Percentiles rank a stretch among this genome's conserved stretches.
phyloP scores from a whole-genome alignment of 2,329 filamentous ascomycete species.

The Alternaria ventricosa region DNA sequence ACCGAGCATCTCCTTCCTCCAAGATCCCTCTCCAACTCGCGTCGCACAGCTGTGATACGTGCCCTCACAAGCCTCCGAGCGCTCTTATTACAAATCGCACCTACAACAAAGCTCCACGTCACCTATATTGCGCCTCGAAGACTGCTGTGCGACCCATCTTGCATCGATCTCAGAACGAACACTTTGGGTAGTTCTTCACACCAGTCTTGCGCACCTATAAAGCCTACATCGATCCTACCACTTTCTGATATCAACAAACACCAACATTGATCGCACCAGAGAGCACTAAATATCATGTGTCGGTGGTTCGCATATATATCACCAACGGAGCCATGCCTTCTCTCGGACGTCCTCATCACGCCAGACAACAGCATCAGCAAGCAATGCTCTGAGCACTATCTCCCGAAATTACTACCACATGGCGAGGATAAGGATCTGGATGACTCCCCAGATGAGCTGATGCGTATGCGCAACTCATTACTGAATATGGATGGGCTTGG shows the following conservation, averaged over 20 bases:
- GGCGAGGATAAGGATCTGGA: conserved; percentile 48
- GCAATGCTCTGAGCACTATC: conserved; percentile 58
- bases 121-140: neutral
- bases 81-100: neutral
- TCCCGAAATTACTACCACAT: conserved; percentile 60
- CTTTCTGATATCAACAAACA: neutral
- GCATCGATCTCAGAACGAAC: neutral
- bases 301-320: conserved; percentile 66
- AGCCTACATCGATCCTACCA: neutral
- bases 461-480: conserved; percentile 59
- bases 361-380: conserved; percentile 48
- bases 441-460: conserved; percentile 51
- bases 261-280: neutral
- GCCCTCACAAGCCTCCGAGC: neutral
- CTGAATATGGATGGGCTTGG: conserved; percentile 64
- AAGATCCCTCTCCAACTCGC: neutral
- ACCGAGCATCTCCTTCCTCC: neutral
- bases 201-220: neutral
- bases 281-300: conserved; percentile 44
- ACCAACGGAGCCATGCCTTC: conserved; percentile 59
- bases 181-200: neutral
- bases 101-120: conserved; percentile 9
- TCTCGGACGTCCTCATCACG: conserved; percentile 62
- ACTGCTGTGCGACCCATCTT: neutral
- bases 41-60: neutral